These are phyloP conservation scores for Glarea lozoyensis DNA, from an alignment of 495 filamentous ascomycete genomes.

Conservation along the genomic window DNA sequence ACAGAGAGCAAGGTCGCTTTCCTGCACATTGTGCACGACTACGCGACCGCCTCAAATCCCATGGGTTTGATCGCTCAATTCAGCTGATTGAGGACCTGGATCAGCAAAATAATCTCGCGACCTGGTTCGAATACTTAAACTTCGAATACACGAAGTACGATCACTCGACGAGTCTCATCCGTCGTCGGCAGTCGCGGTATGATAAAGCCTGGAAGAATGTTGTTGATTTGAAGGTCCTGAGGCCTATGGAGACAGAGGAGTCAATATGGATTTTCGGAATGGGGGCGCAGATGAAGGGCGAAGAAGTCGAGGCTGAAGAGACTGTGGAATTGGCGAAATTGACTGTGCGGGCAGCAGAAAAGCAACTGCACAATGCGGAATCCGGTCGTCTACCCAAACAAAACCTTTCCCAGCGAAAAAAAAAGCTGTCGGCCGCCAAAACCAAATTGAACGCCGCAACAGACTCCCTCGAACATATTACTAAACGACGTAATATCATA, in stretches of 20 bases:
- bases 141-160: constrained; percentile 16
- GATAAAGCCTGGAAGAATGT: constrained; percentile 16
- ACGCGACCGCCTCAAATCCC: constrained; percentile 2
- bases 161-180: constrained; percentile 3
- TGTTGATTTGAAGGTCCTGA: constrained; percentile 9
- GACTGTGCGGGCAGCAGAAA: background rate
- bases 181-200: constrained; percentile 11
- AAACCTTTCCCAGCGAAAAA: background rate
- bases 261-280: constrained; percentile 10
- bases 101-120: constrained; percentile 23
- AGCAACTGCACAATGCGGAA: too few relatives aligned
- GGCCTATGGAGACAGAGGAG: constrained; percentile 14
- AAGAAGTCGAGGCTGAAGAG: constrained; percentile 9
- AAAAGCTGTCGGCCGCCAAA: constrained; percentile 5
- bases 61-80: constrained; percentile 15
- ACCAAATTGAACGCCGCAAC: constrained; percentile 10
- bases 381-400: background rate
- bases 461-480: constrained; percentile 5
- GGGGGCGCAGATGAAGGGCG: constrained; percentile 4
- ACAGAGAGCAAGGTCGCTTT: constrained; percentile 9
- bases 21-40: background rate
- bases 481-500: constrained; percentile 11
- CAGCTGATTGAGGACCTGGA: constrained; percentile 15
- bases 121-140: constrained; percentile 24
- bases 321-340: constrained; percentile 12